A percentile compares a stretch with the other conserved stretches of the same genome.
Evolutionary conservation across 2,329 filamentous ascomycete genomes (phyloP).

Genomic region (Diaporthe sp.): DNA sequence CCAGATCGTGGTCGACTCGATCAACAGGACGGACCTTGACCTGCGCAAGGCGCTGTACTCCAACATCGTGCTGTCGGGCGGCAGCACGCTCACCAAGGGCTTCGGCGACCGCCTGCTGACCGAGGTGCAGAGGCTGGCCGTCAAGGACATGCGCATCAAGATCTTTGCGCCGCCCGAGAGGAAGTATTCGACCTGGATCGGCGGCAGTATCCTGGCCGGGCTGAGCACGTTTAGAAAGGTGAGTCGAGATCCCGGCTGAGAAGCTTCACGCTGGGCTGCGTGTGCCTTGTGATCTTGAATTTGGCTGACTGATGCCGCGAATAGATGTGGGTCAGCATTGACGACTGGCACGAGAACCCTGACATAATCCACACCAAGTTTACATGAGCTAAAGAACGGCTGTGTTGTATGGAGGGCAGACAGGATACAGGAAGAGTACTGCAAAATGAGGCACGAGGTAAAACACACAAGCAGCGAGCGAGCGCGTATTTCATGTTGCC

Average conservation of each 20-base stretch:
- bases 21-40: conserved; percentile 95
- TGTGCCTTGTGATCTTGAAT: background rate
- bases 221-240: conserved; percentile 99
- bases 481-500: conserved; percentile 23
- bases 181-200: conserved; percentile 99
- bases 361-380: conserved; percentile 99
- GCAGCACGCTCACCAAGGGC: conserved; percentile 95
- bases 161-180: conserved; percentile 98
- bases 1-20: conserved; percentile 97
- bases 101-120: conserved; percentile 94
- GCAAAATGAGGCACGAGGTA: conserved; percentile 9
- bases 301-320: conserved; percentile 16
- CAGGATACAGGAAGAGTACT: background rate
- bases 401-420: background rate
- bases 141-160: conserved; percentile 99
- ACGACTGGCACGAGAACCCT: conserved; percentile 99
- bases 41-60: conserved; percentile 93
- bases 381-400: conserved; percentile 67
- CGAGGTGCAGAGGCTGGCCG: conserved; percentile 92
- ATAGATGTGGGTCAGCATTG: conserved; percentile 99
- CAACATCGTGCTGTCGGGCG: conserved; percentile 97
- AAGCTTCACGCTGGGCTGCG: background rate
- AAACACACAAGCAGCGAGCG: conserved; percentile 16
- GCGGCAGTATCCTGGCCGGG: conserved; percentile 95
- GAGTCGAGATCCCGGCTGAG: conserved; percentile 49